Conservation (phyloP, 1,284 basidiomycete species). For the Cystobasidium sp. region DNA sequence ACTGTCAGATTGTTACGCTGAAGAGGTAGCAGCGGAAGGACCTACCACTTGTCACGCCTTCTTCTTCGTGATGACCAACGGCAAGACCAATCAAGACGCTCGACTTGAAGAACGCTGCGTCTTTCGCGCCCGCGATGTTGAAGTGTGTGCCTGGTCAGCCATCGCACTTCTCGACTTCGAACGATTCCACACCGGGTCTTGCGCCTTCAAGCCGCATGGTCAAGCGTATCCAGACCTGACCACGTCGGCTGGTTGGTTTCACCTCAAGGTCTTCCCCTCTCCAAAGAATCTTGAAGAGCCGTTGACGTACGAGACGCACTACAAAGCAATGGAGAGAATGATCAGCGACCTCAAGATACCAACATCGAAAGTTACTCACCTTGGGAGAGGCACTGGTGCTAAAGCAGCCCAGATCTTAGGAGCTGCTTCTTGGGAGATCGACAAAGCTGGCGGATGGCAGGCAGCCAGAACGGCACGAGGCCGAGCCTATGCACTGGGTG, state of each 20-base stretch:
- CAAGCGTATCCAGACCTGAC: not conserved
- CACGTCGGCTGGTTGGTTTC: not conserved
- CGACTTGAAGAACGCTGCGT: conserved; percentile 3
- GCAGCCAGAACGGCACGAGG: conserved; percentile 18
- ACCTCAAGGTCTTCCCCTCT: conserved; percentile 9
- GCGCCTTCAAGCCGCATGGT: not conserved
- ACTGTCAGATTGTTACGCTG: not conserved
- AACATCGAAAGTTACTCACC: conserved; percentile 24
- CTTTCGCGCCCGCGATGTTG: not conserved
- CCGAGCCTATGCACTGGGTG: not conserved
- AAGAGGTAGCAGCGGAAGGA: too few relatives aligned
- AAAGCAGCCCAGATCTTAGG: conserved; percentile 16
- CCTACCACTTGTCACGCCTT: too few relatives aligned
- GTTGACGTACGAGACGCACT: conserved; percentile 3
- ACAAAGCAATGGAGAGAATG: conserved; percentile 18
- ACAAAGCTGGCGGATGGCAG: conserved; percentile 32
- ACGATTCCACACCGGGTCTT: not conserved
- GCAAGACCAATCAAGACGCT: conserved; percentile 15
- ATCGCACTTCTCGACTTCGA: conserved; percentile 19
- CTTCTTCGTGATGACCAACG: conserved; percentile 18
- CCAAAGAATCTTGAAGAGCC: not conserved
- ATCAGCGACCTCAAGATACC: conserved; percentile 16
- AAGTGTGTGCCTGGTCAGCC: not conserved
- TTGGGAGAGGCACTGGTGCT: conserved; percentile 11
- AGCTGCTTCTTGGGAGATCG: conserved; percentile 1